Conservation (phyloP, 192 early-diverging fungal species). For the Radiomyces spectabilis region DNA sequence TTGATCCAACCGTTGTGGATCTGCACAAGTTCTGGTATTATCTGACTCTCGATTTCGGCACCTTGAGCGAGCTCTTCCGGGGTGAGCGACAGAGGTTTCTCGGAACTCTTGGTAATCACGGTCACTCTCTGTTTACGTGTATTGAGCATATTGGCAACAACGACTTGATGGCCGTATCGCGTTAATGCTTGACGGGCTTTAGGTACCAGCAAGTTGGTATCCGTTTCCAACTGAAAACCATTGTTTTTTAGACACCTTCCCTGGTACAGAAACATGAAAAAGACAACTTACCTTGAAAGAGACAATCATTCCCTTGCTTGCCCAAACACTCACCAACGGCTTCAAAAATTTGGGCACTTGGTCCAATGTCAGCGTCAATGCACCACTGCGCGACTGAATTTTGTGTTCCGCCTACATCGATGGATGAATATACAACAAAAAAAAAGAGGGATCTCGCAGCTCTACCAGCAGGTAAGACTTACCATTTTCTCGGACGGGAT, state of each 20-base stretch:
- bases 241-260: not conserved
- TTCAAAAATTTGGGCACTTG: slow-evolving; percentile 96
- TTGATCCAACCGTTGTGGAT: slow-evolving; percentile 60
- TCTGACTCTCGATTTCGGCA: slow-evolving; percentile 65
- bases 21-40: slow-evolving; percentile 61
- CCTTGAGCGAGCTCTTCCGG: slow-evolving; percentile 40
- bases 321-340: slow-evolving; percentile 93
- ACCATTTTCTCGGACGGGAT: slow-evolving; percentile 91
- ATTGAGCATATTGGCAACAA: slow-evolving; percentile 89
- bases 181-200: slow-evolving; percentile 76
- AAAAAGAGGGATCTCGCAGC: not conserved
- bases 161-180: slow-evolving; percentile 93
- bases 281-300: slow-evolving; percentile 81
- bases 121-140: slow-evolving; percentile 85
- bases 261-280: not conserved
- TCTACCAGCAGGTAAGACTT: not conserved
- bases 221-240: slow-evolving; percentile 73
- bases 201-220: slow-evolving; percentile 64
- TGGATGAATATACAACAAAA: not conserved
- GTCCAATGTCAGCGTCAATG: slow-evolving; percentile 81
- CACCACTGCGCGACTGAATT: slow-evolving; percentile 88
- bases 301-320: slow-evolving; percentile 78
- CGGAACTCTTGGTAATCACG: slow-evolving; percentile 43
- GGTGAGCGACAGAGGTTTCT: slow-evolving; percentile 41
- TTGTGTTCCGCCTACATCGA: slow-evolving; percentile 76